These are phyloP conservation scores for Capsicum chinense DNA, from an alignment of 257 asterid genomes.

Conservation along the genomic window DNA sequence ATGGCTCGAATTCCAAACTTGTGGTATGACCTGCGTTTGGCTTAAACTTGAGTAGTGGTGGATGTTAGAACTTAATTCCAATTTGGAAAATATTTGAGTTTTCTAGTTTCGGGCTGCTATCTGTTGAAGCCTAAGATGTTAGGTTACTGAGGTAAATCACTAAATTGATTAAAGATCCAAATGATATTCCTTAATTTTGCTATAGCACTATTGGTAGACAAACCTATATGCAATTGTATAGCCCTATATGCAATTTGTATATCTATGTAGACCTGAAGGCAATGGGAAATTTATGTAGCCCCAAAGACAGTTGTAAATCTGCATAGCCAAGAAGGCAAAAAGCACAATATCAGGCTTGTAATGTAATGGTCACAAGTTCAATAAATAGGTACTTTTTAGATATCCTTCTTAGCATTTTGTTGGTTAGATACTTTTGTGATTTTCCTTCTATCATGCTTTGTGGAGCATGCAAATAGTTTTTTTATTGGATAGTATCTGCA, in stretches of 20 bases:
- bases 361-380: background rate
- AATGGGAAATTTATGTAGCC: too few relatives aligned
- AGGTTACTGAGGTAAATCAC: background rate
- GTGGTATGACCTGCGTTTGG: background rate
- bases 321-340: too few relatives aligned
- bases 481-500: constrained; percentile 8
- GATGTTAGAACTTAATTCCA: background rate
- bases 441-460: background rate
- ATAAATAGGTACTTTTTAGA: too few relatives aligned
- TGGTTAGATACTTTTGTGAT: background rate
- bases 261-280: too few relatives aligned
- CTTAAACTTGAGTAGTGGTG: background rate
- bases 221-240: too few relatives aligned
- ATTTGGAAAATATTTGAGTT: background rate
- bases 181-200: background rate
- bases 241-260: too few relatives aligned
- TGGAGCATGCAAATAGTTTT: background rate
- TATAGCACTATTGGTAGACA: background rate
- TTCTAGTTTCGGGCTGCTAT: background rate
- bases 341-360: background rate
- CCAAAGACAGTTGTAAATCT: too few relatives aligned
- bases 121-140: background rate
- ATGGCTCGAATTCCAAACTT: too few relatives aligned
- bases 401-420: background rate
- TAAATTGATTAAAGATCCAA: background rate